Percentiles rank a stretch among this genome's conserved stretches.
Evolutionary conservation across 192 early-diverging fungal species (phyloP).

Genomic region (Pilobolus umbonatus): DNA sequence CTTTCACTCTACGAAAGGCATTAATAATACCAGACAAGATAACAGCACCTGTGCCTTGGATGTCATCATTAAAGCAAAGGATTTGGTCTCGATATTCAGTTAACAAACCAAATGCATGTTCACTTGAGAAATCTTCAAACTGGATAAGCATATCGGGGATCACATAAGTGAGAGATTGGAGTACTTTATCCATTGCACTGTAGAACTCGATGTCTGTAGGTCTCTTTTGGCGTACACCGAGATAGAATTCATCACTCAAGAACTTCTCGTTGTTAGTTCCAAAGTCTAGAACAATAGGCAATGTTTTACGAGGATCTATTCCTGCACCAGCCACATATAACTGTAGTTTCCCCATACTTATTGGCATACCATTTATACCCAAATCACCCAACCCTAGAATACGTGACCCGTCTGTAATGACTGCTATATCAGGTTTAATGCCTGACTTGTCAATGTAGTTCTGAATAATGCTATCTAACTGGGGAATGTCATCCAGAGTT

Average conservation of each 20-base stretch:
- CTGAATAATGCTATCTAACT: slow-evolving; percentile 70
- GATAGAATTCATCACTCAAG: slow-evolving; percentile 84
- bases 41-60: slow-evolving; percentile 92
- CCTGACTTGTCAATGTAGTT: slow-evolving; percentile 63
- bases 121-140: slow-evolving; percentile 95
- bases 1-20: slow-evolving; percentile 58
- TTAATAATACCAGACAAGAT: slow-evolving; percentile 91
- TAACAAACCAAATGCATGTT: slow-evolving; percentile 83
- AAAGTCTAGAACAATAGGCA: slow-evolving; percentile 90
- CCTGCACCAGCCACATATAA: slow-evolving; percentile 85
- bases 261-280: slow-evolving; percentile 84
- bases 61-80: slow-evolving; percentile 94
- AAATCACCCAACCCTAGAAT: slow-evolving; percentile 94
- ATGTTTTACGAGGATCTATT: slow-evolving; percentile 77
- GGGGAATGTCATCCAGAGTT: slow-evolving; percentile 66
- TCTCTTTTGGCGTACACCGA: slow-evolving; percentile 71
- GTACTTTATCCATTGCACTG: slow-evolving; percentile 77
- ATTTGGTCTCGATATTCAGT: slow-evolving; percentile 70
- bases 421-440: slow-evolving; percentile 75
- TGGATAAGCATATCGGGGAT: slow-evolving; percentile 87
- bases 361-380: slow-evolving; percentile 94
- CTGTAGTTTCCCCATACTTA: slow-evolving; percentile 92
- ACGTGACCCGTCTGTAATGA: slow-evolving; percentile 92
- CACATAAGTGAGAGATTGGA: slow-evolving; percentile 58
- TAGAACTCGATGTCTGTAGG: slow-evolving; percentile 68